Evolutionary conservation across 225 moss, liverwort and hornwort species (phyloP).

Genomic region (Antitrichia curtipendula): DNA sequence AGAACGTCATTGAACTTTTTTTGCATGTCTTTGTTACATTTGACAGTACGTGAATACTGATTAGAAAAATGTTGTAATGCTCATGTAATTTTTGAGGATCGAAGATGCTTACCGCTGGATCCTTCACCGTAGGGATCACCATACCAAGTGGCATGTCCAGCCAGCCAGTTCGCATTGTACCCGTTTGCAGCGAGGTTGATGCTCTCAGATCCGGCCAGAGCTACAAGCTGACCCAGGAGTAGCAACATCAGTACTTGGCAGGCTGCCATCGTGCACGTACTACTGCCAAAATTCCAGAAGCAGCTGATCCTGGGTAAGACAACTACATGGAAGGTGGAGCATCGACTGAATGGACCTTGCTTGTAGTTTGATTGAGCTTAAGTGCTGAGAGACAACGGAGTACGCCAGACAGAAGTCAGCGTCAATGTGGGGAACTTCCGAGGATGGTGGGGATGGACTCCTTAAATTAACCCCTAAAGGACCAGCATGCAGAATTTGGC

Average conservation of each 20-base stretch:
- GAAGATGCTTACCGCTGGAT: background rate
- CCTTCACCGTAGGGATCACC: constrained; percentile 14
- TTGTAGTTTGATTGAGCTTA: background rate
- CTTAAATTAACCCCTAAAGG: no score
- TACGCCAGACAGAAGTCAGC: background rate
- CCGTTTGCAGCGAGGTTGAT: constrained; percentile 3
- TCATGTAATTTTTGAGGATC: background rate
- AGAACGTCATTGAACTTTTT: background rate
- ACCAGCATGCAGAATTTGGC: no score
- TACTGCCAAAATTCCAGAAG: background rate
- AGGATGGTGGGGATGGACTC: background rate
- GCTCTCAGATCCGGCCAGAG: background rate
- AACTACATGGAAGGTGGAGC: background rate
- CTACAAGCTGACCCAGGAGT: background rate
- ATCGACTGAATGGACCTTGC: background rate
- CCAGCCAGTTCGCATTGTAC: constrained; percentile 13
- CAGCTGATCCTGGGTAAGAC: background rate
- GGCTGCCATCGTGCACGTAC: background rate
- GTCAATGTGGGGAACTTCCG: background rate
- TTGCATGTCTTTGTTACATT: no score
- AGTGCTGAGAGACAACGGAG: background rate
- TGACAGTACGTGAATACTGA: no score
- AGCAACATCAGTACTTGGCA: background rate
- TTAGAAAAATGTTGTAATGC: no score
- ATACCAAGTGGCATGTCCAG: constrained; percentile 29